These are phyloP conservation scores for Graphilbum ipis-grandicollis DNA, from an alignment of 2,329 filamentous ascomycete genomes.

Conservation along the genomic window DNA sequence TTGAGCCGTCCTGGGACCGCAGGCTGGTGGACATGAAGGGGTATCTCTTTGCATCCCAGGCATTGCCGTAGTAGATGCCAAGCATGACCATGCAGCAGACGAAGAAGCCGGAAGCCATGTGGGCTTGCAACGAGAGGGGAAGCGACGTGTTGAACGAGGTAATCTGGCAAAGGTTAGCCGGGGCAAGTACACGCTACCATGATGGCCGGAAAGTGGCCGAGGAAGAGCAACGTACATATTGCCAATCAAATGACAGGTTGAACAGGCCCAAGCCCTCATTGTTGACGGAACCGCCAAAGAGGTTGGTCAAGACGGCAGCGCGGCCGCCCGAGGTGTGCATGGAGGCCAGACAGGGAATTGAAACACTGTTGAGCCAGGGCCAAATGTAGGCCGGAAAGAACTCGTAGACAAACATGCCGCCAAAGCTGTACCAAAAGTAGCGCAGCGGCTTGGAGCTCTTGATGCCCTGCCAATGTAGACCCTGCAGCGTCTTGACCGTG, in stretches of 20 bases:
- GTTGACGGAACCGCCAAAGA: constrained; percentile 33
- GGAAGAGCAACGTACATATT: constrained; percentile 31
- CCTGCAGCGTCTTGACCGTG: constrained; percentile 34
- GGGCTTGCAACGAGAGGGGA: constrained; percentile 30
- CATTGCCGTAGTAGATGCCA: constrained; percentile 31
- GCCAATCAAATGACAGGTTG: constrained; percentile 34
- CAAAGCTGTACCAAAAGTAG: constrained; percentile 29
- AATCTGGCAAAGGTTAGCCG: constrained; percentile 20
- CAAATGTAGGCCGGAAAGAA: constrained; percentile 37
- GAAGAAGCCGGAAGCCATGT: constrained; percentile 26
- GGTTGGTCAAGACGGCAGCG: constrained; percentile 23
- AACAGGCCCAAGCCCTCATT: constrained; percentile 35
- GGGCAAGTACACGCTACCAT: no score
- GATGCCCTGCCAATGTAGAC: constrained; percentile 33
- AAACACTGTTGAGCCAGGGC: constrained; percentile 36
- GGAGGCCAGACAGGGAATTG: constrained; percentile 33
- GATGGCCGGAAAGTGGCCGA: no score
- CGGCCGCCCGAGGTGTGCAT: constrained; percentile 30
- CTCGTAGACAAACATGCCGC: constrained; percentile 31
- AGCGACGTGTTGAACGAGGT: constrained; percentile 35
- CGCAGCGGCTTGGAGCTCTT: constrained; percentile 32
- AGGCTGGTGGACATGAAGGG: constrained; percentile 39
- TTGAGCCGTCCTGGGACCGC: constrained; percentile 19
- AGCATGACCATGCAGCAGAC: constrained; percentile 32
- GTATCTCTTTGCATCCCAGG: constrained; percentile 25